Evolutionary conservation across 495 filamentous ascomycete genomes (phyloP), one percentile per base, ranked within the genome.

Genomic region (Aspergillus olivimuriae): DNA sequence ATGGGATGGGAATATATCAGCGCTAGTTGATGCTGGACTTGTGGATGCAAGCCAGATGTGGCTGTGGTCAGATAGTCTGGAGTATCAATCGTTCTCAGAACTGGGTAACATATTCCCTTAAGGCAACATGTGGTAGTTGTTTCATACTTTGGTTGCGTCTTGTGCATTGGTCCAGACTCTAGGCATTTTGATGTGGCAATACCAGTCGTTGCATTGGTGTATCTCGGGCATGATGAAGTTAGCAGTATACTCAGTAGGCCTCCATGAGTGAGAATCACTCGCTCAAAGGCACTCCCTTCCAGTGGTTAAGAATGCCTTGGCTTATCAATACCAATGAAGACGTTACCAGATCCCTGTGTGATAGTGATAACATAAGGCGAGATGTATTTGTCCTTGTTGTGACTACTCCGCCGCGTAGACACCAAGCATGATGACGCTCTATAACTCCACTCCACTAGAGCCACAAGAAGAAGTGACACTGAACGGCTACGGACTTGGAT

Each of bases 1-100:
- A 3, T 38, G 35, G 35, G 35, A 38, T 38, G 35, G 35, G 9
- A 38, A 38, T 38, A 21, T 38, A 8, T 38, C 18, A 7, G 11
- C 35, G 35, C 15, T 38, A 38, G 18, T 17, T 4, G 35, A 38
- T 9, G 17, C 35, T 9, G 35, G 35, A 15, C 35, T 38, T 21
- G 35, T 19, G 2, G 35, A 38, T 38, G 35, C 35, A 3, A 38
- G 35, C 16, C 35, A 38, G 16, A 5, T 38, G 18, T 38, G 35
- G 35, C 35, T 38, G 2, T 38, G 35, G 35, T 38, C 35, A 2
- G 18, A 38, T 17, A 22, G 21, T n/a, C 17, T 38, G 10, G 35
- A 20, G 8, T 38, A 38, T n/a, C 35, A 38, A 20, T 22, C 35
- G 5, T 38, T 15, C 20, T 16, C 35, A 19, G 35, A 38, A 11